Conservation (phyloP, 805 yeast genomes). For the Candida suzukii region DNA sequence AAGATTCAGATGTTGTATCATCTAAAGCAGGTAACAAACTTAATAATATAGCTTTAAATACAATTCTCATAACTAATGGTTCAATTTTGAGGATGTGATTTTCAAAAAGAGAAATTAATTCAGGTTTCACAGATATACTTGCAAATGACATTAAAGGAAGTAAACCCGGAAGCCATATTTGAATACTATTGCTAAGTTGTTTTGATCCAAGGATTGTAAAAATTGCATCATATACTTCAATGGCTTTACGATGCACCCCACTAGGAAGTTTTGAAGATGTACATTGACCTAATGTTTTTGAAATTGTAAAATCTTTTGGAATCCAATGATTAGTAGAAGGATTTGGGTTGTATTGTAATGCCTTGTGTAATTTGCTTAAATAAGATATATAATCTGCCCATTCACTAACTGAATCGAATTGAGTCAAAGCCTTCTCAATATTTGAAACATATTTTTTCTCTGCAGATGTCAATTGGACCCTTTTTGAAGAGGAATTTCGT, state of each 20-base stretch:
- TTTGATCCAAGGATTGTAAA: slow-evolving; percentile 57
- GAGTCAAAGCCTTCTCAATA: slow-evolving; percentile 64
- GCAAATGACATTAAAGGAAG: slow-evolving; percentile 85
- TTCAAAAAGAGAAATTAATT: slow-evolving; percentile 55
- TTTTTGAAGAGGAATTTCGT: background rate
- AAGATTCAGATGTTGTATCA: slow-evolving; percentile 85
- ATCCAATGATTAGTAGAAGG: slow-evolving; percentile 42
- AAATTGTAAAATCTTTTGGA: slow-evolving; percentile 61
- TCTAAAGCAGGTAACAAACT: slow-evolving; percentile 84
- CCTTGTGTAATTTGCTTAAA: slow-evolving; percentile 69
- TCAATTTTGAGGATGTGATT: slow-evolving; percentile 49
- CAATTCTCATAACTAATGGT: slow-evolving; percentile 37
- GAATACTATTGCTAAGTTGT: slow-evolving; percentile 46
- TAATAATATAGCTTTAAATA: slow-evolving; percentile 64
- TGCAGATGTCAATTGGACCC: slow-evolving; percentile 38
- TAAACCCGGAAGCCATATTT: slow-evolving; percentile 88
- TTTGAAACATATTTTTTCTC: slow-evolving; percentile 63
- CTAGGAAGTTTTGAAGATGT: slow-evolving; percentile 79
- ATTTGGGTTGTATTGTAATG: slow-evolving; percentile 45
- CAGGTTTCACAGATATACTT: slow-evolving; percentile 81
- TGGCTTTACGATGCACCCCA: slow-evolving; percentile 89
- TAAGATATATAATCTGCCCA: slow-evolving; percentile 99
- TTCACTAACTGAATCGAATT: slow-evolving; percentile 79
- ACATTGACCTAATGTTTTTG: slow-evolving; percentile 71
- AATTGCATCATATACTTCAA: slow-evolving; percentile 67